Conservation (phyloP, 495 filamentous ascomycete genomes). For the Hapsidospora chrysogenum region DNA sequence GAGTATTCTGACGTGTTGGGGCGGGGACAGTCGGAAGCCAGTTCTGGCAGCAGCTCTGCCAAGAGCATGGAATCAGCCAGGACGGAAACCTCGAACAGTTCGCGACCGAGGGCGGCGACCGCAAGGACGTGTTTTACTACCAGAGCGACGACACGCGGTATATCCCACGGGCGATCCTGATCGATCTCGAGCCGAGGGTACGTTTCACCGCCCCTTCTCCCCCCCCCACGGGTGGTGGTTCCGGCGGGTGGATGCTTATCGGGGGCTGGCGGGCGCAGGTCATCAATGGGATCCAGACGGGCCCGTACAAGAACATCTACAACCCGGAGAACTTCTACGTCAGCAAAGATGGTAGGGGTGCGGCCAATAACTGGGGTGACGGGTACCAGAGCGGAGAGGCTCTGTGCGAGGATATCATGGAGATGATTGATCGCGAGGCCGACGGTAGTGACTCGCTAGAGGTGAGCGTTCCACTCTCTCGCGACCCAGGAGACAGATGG, state of each 20-base stretch:
- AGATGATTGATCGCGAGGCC: slow-evolving; percentile 98
- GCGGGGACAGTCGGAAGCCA: slow-evolving; percentile 75
- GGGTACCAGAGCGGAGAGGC: slow-evolving; percentile 84
- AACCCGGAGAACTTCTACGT: slow-evolving; percentile 98
- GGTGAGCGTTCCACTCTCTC: slow-evolving; percentile 20
- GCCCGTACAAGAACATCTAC: slow-evolving; percentile 93
- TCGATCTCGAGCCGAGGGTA: slow-evolving; percentile 87
- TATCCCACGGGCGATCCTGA: slow-evolving; percentile 87
- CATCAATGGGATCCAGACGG: slow-evolving; percentile 79
- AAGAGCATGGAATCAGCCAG: slow-evolving; percentile 93
- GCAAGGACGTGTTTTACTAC: slow-evolving; percentile 99
- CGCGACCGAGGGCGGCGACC: slow-evolving; percentile 88
- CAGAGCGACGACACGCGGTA: slow-evolving; percentile 97
- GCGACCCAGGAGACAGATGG: not conserved
- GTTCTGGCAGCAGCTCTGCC: slow-evolving; percentile 95
- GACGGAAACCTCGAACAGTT: slow-evolving; percentile 94
- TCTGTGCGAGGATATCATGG: slow-evolving; percentile 93
- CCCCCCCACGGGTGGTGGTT: no score
- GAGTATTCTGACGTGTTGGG: no score
- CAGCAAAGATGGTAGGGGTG: slow-evolving; percentile 77
- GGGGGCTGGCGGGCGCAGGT: slow-evolving; percentile 38
- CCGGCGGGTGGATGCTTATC: no score
- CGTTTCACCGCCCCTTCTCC: slow-evolving; percentile 7
- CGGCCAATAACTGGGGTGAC: slow-evolving; percentile 95
- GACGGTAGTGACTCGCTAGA: slow-evolving; percentile 96